phyloP scores from a whole-genome alignment of 176 grass and related monocot species.

The Oryza officinalis region DNA sequence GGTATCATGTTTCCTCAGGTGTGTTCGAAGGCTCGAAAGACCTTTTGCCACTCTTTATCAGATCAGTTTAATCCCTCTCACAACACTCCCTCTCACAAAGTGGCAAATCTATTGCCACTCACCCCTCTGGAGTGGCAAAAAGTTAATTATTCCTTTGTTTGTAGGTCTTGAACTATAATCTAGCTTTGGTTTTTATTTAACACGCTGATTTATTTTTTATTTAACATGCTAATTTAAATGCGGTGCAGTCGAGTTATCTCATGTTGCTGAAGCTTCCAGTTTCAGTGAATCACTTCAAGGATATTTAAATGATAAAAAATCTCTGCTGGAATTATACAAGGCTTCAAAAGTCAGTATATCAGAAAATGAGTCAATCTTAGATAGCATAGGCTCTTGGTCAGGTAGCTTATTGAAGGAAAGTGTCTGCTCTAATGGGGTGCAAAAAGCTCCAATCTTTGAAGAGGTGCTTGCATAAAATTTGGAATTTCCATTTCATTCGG shows the following conservation, averaged over 20 bases:
- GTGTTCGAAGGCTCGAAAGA: neutral
- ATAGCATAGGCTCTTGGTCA: constrained; percentile 69
- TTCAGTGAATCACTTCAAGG: constrained; percentile 67
- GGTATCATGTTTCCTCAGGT: constrained; percentile 78
- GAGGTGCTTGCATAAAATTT: constrained; percentile 46
- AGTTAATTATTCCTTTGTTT: neutral
- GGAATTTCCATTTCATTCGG: neutral
- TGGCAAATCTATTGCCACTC: too few species aligned
- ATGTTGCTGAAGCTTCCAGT: constrained; percentile 41
- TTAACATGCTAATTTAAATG: constrained; percentile 15
- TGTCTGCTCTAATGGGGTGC: constrained; percentile 21
- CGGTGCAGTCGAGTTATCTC: constrained; percentile 52
- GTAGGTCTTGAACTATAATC: neutral
- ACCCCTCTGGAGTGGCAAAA: too few species aligned
- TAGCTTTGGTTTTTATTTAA: constrained; percentile 5
- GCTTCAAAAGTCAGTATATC: constrained; percentile 69
- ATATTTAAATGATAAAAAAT: constrained; percentile 67
- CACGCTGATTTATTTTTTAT: neutral
- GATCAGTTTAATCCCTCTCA: too few species aligned
- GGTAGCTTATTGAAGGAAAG: constrained; percentile 55
- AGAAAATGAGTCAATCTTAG: constrained; percentile 52
- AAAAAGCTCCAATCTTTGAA: constrained; percentile 3
- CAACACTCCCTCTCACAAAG: too few species aligned
- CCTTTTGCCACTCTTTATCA: too few species aligned
- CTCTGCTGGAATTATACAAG: constrained; percentile 71